Evolutionary conservation across 2,329 filamentous ascomycete species (phyloP).

Genomic region (Elsinoe arachidis): DNA sequence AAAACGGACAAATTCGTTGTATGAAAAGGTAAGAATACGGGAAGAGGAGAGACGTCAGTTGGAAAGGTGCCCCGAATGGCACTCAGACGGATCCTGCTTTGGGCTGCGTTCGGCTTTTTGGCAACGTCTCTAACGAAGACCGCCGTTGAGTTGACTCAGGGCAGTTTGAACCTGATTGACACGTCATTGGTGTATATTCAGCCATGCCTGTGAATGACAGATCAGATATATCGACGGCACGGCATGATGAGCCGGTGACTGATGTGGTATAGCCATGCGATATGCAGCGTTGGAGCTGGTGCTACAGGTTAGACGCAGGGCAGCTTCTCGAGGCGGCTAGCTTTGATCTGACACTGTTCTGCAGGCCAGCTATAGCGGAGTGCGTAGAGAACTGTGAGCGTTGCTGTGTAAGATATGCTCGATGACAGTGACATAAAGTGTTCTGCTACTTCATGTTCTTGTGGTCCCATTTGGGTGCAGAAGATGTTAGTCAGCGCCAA

Average conservation of each 20-base stretch:
- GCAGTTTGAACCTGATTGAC: no score
- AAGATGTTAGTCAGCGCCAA: conserved; percentile 8
- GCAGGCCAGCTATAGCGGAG: no score
- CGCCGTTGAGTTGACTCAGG: conserved; percentile 2
- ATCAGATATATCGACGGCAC: neutral
- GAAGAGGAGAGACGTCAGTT: conserved; percentile 4
- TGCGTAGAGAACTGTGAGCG: no score
- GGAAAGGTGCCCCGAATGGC: neutral
- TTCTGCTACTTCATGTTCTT: neutral
- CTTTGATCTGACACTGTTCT: no score
- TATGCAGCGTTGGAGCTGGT: neutral
- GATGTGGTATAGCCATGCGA: neutral
- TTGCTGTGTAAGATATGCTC: no score
- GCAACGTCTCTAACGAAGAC: conserved; percentile 10
- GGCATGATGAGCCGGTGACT: neutral
- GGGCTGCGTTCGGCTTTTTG: conserved; percentile 1
- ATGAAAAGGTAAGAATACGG: neutral
- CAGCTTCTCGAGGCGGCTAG: no score
- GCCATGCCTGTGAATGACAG: neutral
- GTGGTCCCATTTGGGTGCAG: neutral
- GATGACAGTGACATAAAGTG: neutral
- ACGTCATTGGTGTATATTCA: neutral
- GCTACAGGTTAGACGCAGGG: no score
- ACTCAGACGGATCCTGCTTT: neutral
- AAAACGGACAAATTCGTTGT: neutral